Evolutionary conservation across 805 yeast genomes (phyloP), one percentile per base, ranked within the genome.

Genomic region (Wickerhamomyces bisporus): DNA sequence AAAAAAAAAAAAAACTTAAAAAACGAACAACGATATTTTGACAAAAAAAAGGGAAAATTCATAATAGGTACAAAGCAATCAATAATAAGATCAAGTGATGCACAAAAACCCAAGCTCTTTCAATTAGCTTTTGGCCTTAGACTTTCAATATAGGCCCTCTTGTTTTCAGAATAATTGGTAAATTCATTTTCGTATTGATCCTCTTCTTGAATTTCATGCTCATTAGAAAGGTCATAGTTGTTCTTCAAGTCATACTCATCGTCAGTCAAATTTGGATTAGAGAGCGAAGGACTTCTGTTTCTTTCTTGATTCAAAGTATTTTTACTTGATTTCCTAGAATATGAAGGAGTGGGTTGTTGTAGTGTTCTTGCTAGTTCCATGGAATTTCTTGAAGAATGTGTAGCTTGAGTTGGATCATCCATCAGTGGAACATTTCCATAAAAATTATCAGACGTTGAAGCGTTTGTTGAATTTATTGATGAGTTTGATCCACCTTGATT

Each of bases 101-200:
- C n/a, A n/a, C n/a, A n/a, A n/a, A n/a, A n/a, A n/a, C n/a, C n/a
- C n/a, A n/a, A n/a, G n/a, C n/a, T n/a, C n/a, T n/a, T n/a, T 30
- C 23, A 43, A 8, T 44, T 40, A 6, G 30, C 33, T 35, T 62
- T 59, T 32, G 71, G 71, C 50, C 66, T 64, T 36, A 68, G 46
- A 41, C 67, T 58, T 38, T 66, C 57, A 33, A 64, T 58, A 49
- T 58, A 71, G 19, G 64, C 64, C 45, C 64, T 59, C 45, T 66
- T 70, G 44, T 62, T 71, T 36, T 60, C 61, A 6, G 62, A 52
- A 44, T 71, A 70, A 44, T 69, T 70, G 1, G 76, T 67, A 36
- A 66, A 68, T 34, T 68, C 71, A 41, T 68, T 66, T 45, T 65
- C 70, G 40, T 66, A 66, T 40, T 65, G 70, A 44, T 66, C 71